These are phyloP conservation scores for Cyclotella atomus DNA, from an alignment of 108 stramenopile species.

Conservation along the genomic window DNA sequence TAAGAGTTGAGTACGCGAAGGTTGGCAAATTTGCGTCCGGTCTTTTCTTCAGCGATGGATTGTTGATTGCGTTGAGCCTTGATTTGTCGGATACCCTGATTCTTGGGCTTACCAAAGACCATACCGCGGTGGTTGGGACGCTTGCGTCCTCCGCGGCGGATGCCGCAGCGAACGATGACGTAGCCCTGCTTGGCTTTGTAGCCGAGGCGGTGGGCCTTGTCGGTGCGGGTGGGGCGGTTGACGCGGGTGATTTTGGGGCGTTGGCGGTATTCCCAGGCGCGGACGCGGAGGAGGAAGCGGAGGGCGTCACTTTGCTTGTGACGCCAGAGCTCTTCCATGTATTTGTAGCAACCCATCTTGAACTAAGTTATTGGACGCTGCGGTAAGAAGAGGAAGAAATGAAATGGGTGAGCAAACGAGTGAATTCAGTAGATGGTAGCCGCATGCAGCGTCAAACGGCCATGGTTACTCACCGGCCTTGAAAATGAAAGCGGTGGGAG, in stretches of 20 bases:
- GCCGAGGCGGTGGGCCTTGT: conserved; percentile 99
- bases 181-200: conserved; percentile 99
- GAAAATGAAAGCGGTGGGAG: conserved; percentile 9
- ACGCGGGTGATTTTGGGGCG: conserved; percentile 90
- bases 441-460: background rate
- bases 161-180: conserved; percentile 97
- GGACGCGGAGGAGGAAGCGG: conserved; percentile 99
- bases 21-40: conserved; percentile 95
- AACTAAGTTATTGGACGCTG: conserved; percentile 11
- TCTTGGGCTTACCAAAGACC: conserved; percentile 99
- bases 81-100: conserved; percentile 99
- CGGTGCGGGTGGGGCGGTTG: conserved; percentile 97
- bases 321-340: conserved; percentile 99
- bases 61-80: conserved; percentile 99
- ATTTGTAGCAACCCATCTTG: conserved; percentile 99
- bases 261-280: conserved; percentile 99
- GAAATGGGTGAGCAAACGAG: background rate
- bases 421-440: too few relatives aligned
- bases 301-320: conserved; percentile 99
- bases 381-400: background rate
- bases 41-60: conserved; percentile 98
- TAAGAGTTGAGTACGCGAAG: conserved; percentile 99
- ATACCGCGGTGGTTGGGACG: conserved; percentile 99
- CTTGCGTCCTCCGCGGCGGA: conserved; percentile 99
- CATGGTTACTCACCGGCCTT: conserved; percentile 27